Evolutionary conservation across 2,329 filamentous ascomycete genomes (phyloP).

Genomic region (Hymenoscyphus albidus): DNA sequence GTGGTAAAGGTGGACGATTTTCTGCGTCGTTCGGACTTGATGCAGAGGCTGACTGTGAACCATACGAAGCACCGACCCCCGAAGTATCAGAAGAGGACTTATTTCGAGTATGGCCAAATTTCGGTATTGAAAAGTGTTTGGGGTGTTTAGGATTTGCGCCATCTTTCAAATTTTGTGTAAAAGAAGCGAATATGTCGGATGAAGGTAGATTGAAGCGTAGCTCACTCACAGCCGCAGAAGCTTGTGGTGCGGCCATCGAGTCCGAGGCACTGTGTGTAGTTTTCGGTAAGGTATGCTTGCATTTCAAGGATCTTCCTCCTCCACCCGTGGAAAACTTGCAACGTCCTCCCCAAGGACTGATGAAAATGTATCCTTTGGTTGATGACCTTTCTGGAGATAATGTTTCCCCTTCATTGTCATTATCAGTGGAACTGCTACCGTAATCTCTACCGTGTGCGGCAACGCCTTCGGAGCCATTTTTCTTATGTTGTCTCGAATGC

Average conservation of each 20-base stretch:
- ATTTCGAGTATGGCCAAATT: slow-evolving; percentile 30
- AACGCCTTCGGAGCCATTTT: slow-evolving; percentile 24
- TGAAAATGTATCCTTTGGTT: slow-evolving; percentile 66
- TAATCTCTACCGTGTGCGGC: slow-evolving; percentile 18
- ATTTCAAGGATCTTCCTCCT: slow-evolving; percentile 70
- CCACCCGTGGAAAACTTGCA: slow-evolving; percentile 82
- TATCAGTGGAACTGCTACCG: slow-evolving; percentile 17
- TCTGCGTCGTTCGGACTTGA: slow-evolving; percentile 28
- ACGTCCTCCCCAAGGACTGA: slow-evolving; percentile 79
- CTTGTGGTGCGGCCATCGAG: slow-evolving; percentile 16
- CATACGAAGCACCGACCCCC: slow-evolving; percentile 21
- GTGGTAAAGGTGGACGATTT: slow-evolving; percentile 26
- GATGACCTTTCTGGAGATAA: slow-evolving; percentile 14
- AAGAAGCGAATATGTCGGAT: slow-evolving; percentile 43
- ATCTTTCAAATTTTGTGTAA: slow-evolving; percentile 16
- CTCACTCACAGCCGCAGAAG: slow-evolving; percentile 60
- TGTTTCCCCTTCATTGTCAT: slow-evolving; percentile 10
- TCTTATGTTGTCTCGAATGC: slow-evolving; percentile 28
- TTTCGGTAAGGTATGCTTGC: slow-evolving; percentile 63
- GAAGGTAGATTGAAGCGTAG: slow-evolving; percentile 84
- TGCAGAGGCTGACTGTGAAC: slow-evolving; percentile 21
- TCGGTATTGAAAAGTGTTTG: slow-evolving; percentile 19
- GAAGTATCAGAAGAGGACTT: slow-evolving; percentile 32
- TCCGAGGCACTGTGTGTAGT: slow-evolving; percentile 19
- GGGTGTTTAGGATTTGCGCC: slow-evolving; percentile 21